Percentiles rank a stretch among this genome's conserved stretches.
phyloP scores from a whole-genome alignment of 148 eudicot genomes.

The Rhododendron vialii region DNA sequence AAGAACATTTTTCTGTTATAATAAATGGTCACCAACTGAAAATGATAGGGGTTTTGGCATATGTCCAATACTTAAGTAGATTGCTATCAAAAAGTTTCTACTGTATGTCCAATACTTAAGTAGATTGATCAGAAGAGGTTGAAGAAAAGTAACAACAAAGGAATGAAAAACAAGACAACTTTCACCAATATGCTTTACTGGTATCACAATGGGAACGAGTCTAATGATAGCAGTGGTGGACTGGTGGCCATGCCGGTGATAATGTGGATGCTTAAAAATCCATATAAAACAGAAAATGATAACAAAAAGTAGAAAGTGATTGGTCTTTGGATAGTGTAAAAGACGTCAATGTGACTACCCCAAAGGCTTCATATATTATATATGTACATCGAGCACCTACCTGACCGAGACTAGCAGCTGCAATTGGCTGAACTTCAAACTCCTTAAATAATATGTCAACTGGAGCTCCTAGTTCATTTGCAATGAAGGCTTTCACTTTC shows the following conservation, averaged over 20 bases:
- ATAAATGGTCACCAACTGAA: neutral
- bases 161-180: neutral
- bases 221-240: neutral
- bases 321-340: neutral
- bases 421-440: conserved; percentile 90
- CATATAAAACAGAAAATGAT: neutral
- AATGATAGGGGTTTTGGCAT: neutral
- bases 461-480: conserved; percentile 81
- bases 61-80: conserved; percentile 54
- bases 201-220: neutral
- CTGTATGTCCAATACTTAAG: conserved; percentile 44
- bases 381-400: conserved; percentile 33
- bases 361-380: neutral
- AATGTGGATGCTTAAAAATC: neutral
- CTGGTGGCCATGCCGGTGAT: neutral
- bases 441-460: conserved; percentile 64
- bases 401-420: conserved; percentile 99
- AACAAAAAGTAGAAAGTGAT: neutral
- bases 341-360: neutral
- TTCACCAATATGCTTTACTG: neutral
- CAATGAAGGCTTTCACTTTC: conserved; percentile 71
- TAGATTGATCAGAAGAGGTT: conserved; percentile 34
- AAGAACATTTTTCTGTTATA: neutral
- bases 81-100: conserved; percentile 84
- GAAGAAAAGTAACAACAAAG: neutral